Percentiles rank a stretch among this genome's conserved stretches.
Conservation (phyloP, 2,329 filamentous ascomycete species). For the Talaromyces amestolkiae region DNA sequence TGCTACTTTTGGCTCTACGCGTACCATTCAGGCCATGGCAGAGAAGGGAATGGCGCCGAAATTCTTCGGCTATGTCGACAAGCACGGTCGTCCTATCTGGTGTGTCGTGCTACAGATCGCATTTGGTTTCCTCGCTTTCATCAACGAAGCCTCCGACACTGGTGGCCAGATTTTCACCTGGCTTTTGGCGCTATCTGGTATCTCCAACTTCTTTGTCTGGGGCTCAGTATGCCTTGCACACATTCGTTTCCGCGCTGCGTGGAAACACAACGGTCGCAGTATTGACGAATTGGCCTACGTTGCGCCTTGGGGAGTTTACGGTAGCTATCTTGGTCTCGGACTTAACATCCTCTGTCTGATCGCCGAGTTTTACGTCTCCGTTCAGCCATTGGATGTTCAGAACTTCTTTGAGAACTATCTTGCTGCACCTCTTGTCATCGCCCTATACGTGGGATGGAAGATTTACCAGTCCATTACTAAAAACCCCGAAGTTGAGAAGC, state of each 20-base stretch:
- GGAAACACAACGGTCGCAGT: conserved; percentile 57
- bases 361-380: conserved; percentile 47
- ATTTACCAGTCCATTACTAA: conserved; percentile 25
- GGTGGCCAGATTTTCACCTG: conserved; percentile 60
- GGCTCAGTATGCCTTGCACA: conserved; percentile 64
- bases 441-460: conserved; percentile 44
- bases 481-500: conserved; percentile 25
- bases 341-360: conserved; percentile 56
- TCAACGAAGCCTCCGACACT: conserved; percentile 39
- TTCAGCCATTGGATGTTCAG: conserved; percentile 35
- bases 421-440: conserved; percentile 45
- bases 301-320: conserved; percentile 58
- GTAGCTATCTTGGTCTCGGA: conserved; percentile 61
- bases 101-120: conserved; percentile 41
- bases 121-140: conserved; percentile 43
- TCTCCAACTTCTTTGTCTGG: conserved; percentile 65
- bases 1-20: conserved; percentile 56
- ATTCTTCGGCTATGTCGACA: conserved; percentile 47
- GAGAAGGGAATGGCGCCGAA: conserved; percentile 46
- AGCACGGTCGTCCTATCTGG: conserved; percentile 45
- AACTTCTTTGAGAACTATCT: conserved; percentile 50
- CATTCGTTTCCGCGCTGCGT: conserved; percentile 65
- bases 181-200: conserved; percentile 63
- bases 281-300: conserved; percentile 65
- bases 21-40: conserved; percentile 56